phyloP scores from a whole-genome alignment of 768 basidiomycete genomes.

The Lactarius pseudohatsudake region DNA sequence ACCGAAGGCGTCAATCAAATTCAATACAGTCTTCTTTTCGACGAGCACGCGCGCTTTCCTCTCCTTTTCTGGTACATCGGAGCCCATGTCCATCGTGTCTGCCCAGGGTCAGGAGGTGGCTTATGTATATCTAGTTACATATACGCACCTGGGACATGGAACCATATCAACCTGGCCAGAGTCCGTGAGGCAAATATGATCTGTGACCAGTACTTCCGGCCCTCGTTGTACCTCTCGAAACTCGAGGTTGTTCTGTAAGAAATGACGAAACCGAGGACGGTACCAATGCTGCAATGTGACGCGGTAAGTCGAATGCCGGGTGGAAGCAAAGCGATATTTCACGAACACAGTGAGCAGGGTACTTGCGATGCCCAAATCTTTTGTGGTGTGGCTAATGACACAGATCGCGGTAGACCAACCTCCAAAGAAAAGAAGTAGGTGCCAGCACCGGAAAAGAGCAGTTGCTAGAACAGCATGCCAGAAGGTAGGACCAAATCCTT shows the following conservation, averaged over 20 bases:
- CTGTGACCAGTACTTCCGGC: conserved; percentile 65
- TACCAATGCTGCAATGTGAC: conserved; percentile 47
- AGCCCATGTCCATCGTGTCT: conserved; percentile 34
- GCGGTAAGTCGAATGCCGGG: conserved; percentile 29
- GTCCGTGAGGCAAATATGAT: conserved; percentile 57
- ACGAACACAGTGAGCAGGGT: conserved; percentile 71
- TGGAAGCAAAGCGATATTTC: not conserved
- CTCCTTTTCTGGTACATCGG: conserved; percentile 32
- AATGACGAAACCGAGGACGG: conserved; percentile 72
- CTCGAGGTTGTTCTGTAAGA: conserved; percentile 71
- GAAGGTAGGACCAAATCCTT: conserved; percentile 22
- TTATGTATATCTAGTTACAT: not conserved
- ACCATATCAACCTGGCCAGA: conserved; percentile 63
- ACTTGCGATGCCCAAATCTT: conserved; percentile 45
- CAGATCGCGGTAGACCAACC: conserved; percentile 62
- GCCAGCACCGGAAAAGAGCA: conserved; percentile 60
- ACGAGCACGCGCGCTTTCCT: conserved; percentile 51
- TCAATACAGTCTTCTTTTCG: conserved; percentile 69
- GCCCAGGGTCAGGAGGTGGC: not conserved
- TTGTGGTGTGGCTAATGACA: conserved; percentile 49
- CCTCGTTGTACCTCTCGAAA: conserved; percentile 77
- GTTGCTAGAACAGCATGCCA: conserved; percentile 39
- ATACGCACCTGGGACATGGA: conserved; percentile 58
- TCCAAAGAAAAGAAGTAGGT: conserved; percentile 62
- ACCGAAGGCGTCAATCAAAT: conserved; percentile 63